Base-by-base conservation (phyloP, 176 grass and related monocot genomes). In the Triticum timopheevii region DNA sequence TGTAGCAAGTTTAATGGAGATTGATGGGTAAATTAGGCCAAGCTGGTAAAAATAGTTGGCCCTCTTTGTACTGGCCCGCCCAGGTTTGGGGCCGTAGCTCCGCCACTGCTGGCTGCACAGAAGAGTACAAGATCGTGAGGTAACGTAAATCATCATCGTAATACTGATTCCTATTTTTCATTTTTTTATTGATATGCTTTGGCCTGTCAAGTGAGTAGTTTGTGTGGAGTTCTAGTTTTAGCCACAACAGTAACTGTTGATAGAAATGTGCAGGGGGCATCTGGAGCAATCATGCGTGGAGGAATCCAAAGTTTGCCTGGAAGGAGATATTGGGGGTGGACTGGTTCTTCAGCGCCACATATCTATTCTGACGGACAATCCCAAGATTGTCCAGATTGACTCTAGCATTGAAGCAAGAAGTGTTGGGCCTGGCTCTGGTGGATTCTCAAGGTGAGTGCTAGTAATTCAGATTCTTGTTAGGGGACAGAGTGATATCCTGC, bases 101-200 rank as follows among this genome's bases (percentile, higher is more conserved):
- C n/a, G n/a, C n/a, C n/a, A n/a, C 93, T 89, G 93, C 96, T 95
- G 96, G 96, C 35, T 98, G 96, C 92, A 93, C 88, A 25, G 96
- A 98, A 83, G 91, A 92, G 61, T 98, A 95, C 88, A 74, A 86
- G 78, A 85, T 95, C 42, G n/a, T 92, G 8, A 88, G 91, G 96
- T 95, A 86, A 71, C 38, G 17, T 15, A 74, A 40, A n/a, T 45
- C n/a, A 49, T 69, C 31, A 39, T 73, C 50, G 23, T 47, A 61
- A 59, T 39, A 50, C 15, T 23, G 50, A 82, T 33, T 73, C 3
- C 15, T 20, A 54, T 36, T 67, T 27, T 54, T 19, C 0, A 8
- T 50, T 52, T 82, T 42, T 82, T 33, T 10, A 25, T 69, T 50
- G 24, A 38, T 61, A 64, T 8, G 22, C 3, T 86, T 83, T 22